Conservation (phyloP, 148 eudicot species). For the Pharnaceum exiguum region DNA sequence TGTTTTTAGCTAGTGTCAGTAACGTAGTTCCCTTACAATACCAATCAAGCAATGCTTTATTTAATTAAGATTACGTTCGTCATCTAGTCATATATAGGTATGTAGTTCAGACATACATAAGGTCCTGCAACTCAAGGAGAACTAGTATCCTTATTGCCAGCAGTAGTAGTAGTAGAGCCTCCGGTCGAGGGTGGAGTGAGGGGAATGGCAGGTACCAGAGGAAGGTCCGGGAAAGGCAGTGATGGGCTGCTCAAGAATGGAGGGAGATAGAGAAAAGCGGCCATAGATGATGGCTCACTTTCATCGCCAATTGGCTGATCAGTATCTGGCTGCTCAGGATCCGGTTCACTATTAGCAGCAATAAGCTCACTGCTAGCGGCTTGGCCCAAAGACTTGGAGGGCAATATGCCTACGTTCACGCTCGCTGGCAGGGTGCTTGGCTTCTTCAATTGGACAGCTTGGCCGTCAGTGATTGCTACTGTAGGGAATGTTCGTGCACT, state of each 20-base stretch:
- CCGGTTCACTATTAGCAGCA: no score
- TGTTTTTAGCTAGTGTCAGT: no score
- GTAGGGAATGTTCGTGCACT: background rate
- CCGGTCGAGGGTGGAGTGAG: slow-evolving; percentile 1
- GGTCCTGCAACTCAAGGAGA: no score
- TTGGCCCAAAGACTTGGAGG: background rate
- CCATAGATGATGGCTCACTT: no score
- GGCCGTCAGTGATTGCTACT: background rate
- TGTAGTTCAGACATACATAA: no score
- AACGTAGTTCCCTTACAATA: no score
- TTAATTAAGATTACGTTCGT: no score
- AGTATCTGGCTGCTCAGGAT: background rate
- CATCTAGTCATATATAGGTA: no score
- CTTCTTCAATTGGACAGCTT: background rate
- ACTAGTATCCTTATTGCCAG: no score
- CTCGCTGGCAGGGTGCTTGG: background rate
- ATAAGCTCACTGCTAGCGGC: no score
- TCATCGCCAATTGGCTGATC: background rate
- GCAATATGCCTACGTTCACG: background rate
- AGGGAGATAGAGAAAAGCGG: background rate
- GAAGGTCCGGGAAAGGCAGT: slow-evolving; percentile 1
- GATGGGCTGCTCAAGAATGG: slow-evolving; percentile 4
- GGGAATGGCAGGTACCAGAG: slow-evolving; percentile 1
- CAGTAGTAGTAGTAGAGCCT: no score
- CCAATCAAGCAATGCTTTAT: no score